These are phyloP conservation scores for Emergomyces orientalis DNA, from an alignment of 2,329 filamentous ascomycete genomes.

Conservation along the genomic window DNA sequence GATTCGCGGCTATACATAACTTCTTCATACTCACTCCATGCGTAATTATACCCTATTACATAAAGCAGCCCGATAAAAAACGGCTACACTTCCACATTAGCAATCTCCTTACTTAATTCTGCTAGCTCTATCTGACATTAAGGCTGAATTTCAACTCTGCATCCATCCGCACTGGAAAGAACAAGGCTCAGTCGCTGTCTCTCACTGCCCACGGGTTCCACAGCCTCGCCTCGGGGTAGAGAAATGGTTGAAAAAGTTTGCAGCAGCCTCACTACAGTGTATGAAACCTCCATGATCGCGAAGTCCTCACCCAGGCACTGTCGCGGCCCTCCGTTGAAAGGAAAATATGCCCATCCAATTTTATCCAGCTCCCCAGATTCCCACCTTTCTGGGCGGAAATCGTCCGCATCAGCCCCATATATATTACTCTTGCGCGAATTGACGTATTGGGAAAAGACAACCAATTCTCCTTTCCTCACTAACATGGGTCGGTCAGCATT, in stretches of 20 bases:
- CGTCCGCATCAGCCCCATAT: constrained; percentile 18
- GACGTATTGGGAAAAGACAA: constrained; percentile 22
- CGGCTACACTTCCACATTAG: background rate
- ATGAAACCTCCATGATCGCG: constrained; percentile 18
- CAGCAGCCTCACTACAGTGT: constrained; percentile 17
- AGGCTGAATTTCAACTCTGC: constrained; percentile 13
- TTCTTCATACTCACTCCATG: too few species aligned
- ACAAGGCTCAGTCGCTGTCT: constrained; percentile 19
- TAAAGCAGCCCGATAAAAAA: too few species aligned
- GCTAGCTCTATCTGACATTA: background rate
- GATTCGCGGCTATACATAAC: too few species aligned
- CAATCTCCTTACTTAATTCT: too few species aligned
- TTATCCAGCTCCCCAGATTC: constrained; percentile 19
- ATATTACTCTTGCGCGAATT: constrained; percentile 38
- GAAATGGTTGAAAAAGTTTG: constrained; percentile 10
- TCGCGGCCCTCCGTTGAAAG: constrained; percentile 25
- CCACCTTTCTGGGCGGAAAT: constrained; percentile 22
- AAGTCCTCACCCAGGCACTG: constrained; percentile 22
- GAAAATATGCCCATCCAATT: constrained; percentile 24
- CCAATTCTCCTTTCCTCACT: constrained; percentile 21
- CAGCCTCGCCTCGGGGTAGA: constrained; percentile 14
- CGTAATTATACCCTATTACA: too few species aligned
- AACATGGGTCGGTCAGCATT: constrained; percentile 33
- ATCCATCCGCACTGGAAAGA: constrained; percentile 21
- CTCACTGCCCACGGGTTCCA: constrained; percentile 18